These are phyloP conservation scores for Metschnikowia colocasiae DNA, from an alignment of 805 yeast genomes.

Conservation along the genomic window DNA sequence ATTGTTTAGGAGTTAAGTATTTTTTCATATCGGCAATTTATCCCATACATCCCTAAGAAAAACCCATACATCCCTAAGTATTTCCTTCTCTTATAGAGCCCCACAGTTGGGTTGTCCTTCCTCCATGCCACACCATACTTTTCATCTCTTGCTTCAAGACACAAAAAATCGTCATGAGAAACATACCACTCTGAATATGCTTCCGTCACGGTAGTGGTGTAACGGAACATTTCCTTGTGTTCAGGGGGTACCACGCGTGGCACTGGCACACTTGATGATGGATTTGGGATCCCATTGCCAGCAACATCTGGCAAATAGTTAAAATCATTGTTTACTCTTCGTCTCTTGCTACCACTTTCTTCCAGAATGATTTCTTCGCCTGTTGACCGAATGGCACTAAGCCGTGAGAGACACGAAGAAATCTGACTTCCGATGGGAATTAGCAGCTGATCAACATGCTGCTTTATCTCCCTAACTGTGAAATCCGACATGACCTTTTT, in stretches of 20 bases:
- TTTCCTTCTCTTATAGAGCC: background rate
- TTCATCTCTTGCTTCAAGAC: background rate
- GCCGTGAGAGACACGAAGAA: too few relatives aligned
- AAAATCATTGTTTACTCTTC: too few relatives aligned
- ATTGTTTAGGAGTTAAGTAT: too few relatives aligned
- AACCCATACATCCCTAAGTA: too few relatives aligned
- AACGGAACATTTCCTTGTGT: background rate
- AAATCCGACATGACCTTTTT: background rate
- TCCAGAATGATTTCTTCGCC: background rate
- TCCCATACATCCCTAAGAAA: too few relatives aligned
- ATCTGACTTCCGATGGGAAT: too few relatives aligned
- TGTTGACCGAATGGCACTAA: too few relatives aligned
- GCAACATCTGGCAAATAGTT: too few relatives aligned
- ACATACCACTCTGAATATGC: background rate
- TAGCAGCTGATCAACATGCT: too few relatives aligned
- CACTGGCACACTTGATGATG: too few relatives aligned
- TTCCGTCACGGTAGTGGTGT: background rate
- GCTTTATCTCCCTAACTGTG: too few relatives aligned
- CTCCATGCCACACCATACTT: background rate
- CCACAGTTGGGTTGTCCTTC: background rate
- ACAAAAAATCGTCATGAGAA: background rate
- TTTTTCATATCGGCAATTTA: slow-evolving; percentile 12
- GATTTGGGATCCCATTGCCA: too few relatives aligned
- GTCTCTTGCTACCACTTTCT: background rate
- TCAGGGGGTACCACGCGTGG: background rate